These are phyloP conservation scores for Colletotrichum viniferum DNA, from an alignment of 2,329 filamentous ascomycete species.

Conservation along the genomic window DNA sequence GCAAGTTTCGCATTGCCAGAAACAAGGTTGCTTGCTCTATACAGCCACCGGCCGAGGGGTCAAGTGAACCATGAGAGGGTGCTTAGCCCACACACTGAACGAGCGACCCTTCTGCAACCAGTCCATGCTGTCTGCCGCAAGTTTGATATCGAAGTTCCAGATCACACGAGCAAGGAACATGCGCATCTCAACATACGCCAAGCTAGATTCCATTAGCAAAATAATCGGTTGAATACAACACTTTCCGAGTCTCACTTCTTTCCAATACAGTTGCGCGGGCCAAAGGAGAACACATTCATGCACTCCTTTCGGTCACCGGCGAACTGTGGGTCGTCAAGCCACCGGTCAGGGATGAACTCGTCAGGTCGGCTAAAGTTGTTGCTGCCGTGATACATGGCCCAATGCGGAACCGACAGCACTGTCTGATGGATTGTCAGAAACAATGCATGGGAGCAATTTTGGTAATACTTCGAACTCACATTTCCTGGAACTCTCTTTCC, in stretches of 20 bases:
- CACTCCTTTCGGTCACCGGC: conserved; percentile 39
- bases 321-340: background rate
- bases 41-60: background rate
- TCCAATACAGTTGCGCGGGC: conserved; percentile 54
- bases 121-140: background rate
- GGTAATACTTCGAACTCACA: background rate
- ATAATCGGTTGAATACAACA: background rate
- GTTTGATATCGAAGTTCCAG: background rate
- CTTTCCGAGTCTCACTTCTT: conserved; percentile 42
- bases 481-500: background rate
- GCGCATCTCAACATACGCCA: background rate
- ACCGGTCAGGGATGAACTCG: background rate
- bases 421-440: background rate
- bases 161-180: background rate
- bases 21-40: background rate
- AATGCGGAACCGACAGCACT: background rate
- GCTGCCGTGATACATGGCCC: background rate
- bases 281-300: conserved; percentile 51
- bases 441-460: accelerated
- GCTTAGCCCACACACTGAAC: background rate
- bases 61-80: background rate
- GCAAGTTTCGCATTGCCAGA: background rate
- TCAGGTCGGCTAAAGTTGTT: background rate
- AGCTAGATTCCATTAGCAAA: background rate
- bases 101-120: background rate